Base-by-base conservation (phyloP, 768 basidiomycete genomes). In the Strobilomyces dryophilus region DNA sequence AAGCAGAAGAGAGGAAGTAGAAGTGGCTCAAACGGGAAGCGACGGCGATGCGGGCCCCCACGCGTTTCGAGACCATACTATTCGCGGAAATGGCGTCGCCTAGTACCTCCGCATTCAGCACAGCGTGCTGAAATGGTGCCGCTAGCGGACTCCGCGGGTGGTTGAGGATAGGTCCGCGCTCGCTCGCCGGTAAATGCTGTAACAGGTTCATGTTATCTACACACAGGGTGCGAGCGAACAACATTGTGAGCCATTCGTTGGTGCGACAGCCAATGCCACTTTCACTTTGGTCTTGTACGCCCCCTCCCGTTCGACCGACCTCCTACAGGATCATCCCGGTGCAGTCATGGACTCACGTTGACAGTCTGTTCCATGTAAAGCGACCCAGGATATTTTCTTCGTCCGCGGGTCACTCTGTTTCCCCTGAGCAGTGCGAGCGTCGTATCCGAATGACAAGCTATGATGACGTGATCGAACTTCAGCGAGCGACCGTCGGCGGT, bases 381-480 rank as follows among this genome's bases (percentile, higher is more conserved):
- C 75, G 70, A 9, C 76, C 70, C 27, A 91, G 69, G 27, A 84
- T 78, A 18, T 71, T 44, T 39, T 78, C 73, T 64, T 91, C 89
- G 17, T 78, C 74, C 4, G 61, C 47, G 24, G 2, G 79, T 79
- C 14, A 78, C 66, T 1, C 76, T 77, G 12, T 74, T 73, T 2
- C 85, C 70, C 18, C 73, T 68, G 4, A 43, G 34, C 8, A 55
- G 41, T 14, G 35, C 48, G 14, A 89, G 70, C 0, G 81, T 78
- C 1, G 80, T 77, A 60, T 89, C 83, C 1, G 87, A 85, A 66
- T 90, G 87, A 54, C 80, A 85, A 3, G 87, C 85, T 29, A 91
- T 64, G 40, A 89, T 84, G 45, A 91, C 84, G 64, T 83, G 82
- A 65, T 90, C 87, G 63, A 81, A 90, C 2, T 61, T 58, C 26